Base-by-base conservation (phyloP, 371 early-diverging fungal species). In the Mucor saturninus region DNA sequence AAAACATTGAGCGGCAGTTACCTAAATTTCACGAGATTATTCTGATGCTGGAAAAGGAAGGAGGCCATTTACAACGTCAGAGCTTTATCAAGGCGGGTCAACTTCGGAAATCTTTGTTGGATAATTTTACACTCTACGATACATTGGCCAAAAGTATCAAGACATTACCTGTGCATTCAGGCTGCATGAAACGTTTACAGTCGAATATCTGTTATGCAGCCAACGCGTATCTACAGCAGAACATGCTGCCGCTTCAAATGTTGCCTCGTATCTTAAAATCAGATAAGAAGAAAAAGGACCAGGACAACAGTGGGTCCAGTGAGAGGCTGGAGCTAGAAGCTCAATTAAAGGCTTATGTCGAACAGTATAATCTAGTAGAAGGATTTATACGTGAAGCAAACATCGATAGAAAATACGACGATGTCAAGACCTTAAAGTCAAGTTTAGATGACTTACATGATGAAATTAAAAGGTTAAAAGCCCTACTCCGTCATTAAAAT, bases 171-270 rank as follows among this genome's bases (percentile, higher is more conserved):
- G 76, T 78, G 0, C 64, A 73, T 45, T 70, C 85, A 3, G 59
- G 84, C 2, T 78, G 83, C 29, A 77, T 81, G 62, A 81, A 81
- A 57, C 84, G 88, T 46, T 77, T 93, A 5, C 89, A 92, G 35
- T 67, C 75, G 42, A 90, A 87, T 57, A 82, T 95, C 31, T 83
- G 89, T 38, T 73, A 85, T 37, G 81, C 93, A 7, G 89, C 90
- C 2, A 86, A 86, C 26, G 83, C 91, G 61, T 95, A 89, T 62
- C 74, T 96, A 21, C 96, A 96, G 71, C 83, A 84, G 46, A 85
- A 94, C 56, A 96, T 95, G 95, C 84, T 94, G 35, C 90, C 95
- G 11, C 81, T 96, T 26, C 91, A 93, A 26, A 84, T 93, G 73
- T 77, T 96, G 58, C 95, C 96, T 7, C 74, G 83, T 35, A 84